These are phyloP conservation scores for Vachellia pachyceras DNA, from an alignment of 306 rosid species.

Conservation along the genomic window DNA sequence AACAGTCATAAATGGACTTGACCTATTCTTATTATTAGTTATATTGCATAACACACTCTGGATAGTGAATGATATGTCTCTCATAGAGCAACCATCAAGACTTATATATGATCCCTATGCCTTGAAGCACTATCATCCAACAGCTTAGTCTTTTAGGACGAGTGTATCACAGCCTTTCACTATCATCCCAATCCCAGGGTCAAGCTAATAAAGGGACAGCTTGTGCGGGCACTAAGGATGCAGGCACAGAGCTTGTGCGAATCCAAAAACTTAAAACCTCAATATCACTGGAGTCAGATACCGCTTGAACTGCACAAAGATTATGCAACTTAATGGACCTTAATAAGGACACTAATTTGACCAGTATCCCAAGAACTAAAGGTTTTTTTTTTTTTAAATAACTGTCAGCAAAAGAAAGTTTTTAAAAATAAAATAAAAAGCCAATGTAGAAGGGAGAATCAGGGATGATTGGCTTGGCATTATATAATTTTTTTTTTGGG, in stretches of 20 bases:
- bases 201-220: not conserved
- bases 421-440: not conserved
- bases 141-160: not conserved
- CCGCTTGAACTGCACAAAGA: not conserved
- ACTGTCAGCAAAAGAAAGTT: too few species aligned
- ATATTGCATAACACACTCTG: too few species aligned
- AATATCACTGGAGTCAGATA: conserved; percentile 3
- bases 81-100: not conserved
- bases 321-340: not conserved
- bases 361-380: not conserved
- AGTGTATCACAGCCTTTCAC: not conserved
- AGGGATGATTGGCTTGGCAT: too few species aligned
- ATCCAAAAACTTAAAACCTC: not conserved
- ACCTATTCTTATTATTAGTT: too few species aligned
- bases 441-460: not conserved
- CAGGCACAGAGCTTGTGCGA: not conserved
- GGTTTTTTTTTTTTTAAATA: too few species aligned
- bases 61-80: not conserved
- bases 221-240: not conserved
- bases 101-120: not conserved
- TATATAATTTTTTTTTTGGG: not conserved
- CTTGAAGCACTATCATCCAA: not conserved
- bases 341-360: not conserved
- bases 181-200: not conserved
- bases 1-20: too few species aligned